Conservation (phyloP, 2,329 filamentous ascomycete species). For the Botryotinia globosa region DNA sequence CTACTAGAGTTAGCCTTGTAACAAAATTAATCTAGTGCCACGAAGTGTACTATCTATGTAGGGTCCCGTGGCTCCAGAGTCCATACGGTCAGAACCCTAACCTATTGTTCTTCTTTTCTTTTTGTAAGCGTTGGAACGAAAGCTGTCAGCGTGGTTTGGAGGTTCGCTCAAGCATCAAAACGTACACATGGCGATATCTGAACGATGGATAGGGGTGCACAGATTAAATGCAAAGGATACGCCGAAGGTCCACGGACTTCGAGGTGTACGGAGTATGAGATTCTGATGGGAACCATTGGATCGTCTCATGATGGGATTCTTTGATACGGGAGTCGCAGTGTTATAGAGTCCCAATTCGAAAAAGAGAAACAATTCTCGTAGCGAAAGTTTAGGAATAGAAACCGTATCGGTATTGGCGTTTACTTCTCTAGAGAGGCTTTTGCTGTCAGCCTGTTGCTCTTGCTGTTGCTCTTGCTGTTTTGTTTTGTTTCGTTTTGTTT, state of each 20-base stretch:
- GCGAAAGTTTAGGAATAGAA: not conserved
- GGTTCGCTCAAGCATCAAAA: not conserved
- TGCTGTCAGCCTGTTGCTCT: not conserved
- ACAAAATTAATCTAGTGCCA: not conserved
- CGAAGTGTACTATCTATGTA: not conserved
- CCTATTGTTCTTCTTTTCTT: not conserved
- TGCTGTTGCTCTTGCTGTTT: not conserved
- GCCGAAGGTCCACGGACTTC: constrained; percentile 8
- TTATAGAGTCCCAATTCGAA: not conserved
- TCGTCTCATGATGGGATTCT: not conserved
- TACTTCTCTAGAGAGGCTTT: not conserved
- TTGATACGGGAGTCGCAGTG: not conserved
- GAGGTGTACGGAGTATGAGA: not conserved
- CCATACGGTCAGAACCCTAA: not conserved
- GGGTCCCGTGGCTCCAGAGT: not conserved
- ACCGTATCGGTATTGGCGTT: not conserved
- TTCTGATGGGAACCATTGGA: not conserved
- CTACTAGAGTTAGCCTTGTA: not conserved
- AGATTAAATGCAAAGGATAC: not conserved
- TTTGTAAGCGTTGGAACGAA: not conserved
- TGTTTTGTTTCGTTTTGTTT: not conserved
- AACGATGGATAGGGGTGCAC: constrained; percentile 7
- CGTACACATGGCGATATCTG: constrained; percentile 7
- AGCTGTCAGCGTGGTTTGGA: constrained; percentile 1
- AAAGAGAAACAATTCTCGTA: constrained; percentile 13